Conservation (phyloP, 2,329 filamentous ascomycete species). For the Albophoma yamanashiensis region DNA sequence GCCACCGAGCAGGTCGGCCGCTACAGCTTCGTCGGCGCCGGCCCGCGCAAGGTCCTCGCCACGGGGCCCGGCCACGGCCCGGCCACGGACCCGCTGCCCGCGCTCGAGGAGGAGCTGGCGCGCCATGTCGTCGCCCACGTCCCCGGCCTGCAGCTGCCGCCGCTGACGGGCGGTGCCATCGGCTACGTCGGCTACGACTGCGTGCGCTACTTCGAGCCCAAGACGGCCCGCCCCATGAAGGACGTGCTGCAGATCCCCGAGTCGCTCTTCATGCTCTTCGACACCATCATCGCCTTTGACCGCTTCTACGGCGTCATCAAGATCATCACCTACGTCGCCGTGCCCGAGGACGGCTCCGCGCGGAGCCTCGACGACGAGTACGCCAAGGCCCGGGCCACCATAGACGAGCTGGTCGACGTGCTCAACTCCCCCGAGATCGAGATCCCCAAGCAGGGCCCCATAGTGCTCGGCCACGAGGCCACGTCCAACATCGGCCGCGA, state of each 20-base stretch:
- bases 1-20: constrained; percentile 87
- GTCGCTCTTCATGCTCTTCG: constrained; percentile 92
- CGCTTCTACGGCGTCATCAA: constrained; percentile 90
- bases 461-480: constrained; percentile 66
- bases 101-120: constrained; percentile 70
- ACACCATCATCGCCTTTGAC: constrained; percentile 90
- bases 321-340: constrained; percentile 79
- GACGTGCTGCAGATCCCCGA: constrained; percentile 86
- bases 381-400: constrained; percentile 49
- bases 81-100: constrained; percentile 72
- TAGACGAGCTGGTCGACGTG: constrained; percentile 58
- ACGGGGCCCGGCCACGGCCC: constrained; percentile 83
- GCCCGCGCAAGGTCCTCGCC: constrained; percentile 67
- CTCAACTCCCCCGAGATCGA: constrained; percentile 67
- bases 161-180: constrained; percentile 83
- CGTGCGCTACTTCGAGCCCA: constrained; percentile 94
- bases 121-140: constrained; percentile 72
- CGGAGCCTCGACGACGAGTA: constrained; percentile 50
- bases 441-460: constrained; percentile 64
- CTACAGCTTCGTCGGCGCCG: constrained; percentile 90
- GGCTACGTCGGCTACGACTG: constrained; percentile 98
- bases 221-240: constrained; percentile 80
- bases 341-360: constrained; percentile 42
- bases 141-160: constrained; percentile 72
- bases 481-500: constrained; percentile 82